These are phyloP conservation scores for Melastoma malabathricum DNA, from an alignment of 345 rosid genomes.

Conservation along the genomic window DNA sequence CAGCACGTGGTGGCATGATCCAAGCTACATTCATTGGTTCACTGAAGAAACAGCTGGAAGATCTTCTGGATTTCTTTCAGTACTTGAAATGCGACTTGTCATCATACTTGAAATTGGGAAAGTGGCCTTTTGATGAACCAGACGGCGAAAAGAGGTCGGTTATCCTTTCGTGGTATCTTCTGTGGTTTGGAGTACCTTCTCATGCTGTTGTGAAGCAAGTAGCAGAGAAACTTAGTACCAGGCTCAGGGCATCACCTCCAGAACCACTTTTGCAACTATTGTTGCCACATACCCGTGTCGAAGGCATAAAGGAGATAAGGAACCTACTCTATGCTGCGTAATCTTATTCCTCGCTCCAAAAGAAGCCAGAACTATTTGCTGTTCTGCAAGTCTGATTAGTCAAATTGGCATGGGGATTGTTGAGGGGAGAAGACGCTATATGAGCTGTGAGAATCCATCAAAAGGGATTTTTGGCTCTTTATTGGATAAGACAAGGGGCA, in stretches of 20 bases:
- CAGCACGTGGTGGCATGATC: constrained; percentile 50
- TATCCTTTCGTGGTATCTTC: constrained; percentile 70
- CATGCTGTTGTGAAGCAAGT: constrained; percentile 33
- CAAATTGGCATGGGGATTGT: too few relatives aligned
- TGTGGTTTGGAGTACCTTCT: constrained; percentile 65
- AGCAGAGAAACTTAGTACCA: constrained; percentile 37
- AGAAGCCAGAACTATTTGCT: not conserved
- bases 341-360: not conserved
- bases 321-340: constrained; percentile 11
- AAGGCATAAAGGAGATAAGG: constrained; percentile 43
- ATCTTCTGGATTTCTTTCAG: constrained; percentile 31
- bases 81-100: constrained; percentile 25
- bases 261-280: constrained; percentile 51
- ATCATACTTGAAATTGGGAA: constrained; percentile 39
- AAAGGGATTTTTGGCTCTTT: too few relatives aligned
- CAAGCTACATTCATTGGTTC: constrained; percentile 64
- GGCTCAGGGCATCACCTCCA: constrained; percentile 15
- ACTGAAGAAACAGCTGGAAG: constrained; percentile 54
- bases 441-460: too few relatives aligned
- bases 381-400: too few relatives aligned
- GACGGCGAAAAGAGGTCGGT: constrained; percentile 17
- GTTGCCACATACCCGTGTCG: constrained; percentile 48
- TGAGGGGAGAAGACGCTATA: too few relatives aligned
- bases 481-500: too few relatives aligned
- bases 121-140: constrained; percentile 44